Percentiles rank a stretch among this genome's conserved stretches.
phyloP scores from a whole-genome alignment of 108 stramenopile species.

The Skeletonema potamos region DNA sequence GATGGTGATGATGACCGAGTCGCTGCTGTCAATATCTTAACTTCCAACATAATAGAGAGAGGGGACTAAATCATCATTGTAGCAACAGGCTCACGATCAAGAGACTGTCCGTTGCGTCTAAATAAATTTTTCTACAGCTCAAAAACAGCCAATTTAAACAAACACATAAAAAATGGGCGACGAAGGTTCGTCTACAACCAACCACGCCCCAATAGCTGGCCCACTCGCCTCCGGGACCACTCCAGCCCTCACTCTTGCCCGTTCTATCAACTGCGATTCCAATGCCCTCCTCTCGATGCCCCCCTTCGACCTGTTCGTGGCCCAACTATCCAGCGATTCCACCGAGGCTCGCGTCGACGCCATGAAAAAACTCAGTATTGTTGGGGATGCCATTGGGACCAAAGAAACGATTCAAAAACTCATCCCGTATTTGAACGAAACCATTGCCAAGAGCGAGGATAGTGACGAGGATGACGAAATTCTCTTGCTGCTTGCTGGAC shows the following conservation, averaged over 20 bases:
- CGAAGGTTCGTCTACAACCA: neutral
- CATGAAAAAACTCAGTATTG: constrained; percentile 83
- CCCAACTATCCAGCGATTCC: constrained; percentile 65
- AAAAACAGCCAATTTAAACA: neutral
- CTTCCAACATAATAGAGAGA: neutral
- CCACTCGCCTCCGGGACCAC: constrained; percentile 53
- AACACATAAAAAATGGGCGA: neutral
- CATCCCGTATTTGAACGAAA: constrained; percentile 63
- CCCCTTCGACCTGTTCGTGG: constrained; percentile 74
- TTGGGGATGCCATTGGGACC: constrained; percentile 75
- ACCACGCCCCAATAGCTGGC: constrained; percentile 45
- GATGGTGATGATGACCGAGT: neutral
- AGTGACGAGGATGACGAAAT: constrained; percentile 76
- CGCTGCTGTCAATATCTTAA: neutral
- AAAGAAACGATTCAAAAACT: constrained; percentile 54
- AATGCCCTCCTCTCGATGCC: constrained; percentile 62
- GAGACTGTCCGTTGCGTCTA: neutral
- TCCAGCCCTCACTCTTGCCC: constrained; percentile 70
- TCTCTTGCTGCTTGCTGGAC: constrained; percentile 69
- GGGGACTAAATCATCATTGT: neutral
- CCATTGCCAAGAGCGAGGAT: constrained; percentile 42
- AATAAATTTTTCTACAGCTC: neutral
- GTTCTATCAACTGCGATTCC: constrained; percentile 50
- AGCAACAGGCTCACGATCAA: neutral
- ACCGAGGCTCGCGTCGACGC: constrained; percentile 83